Conservation (phyloP, 2,329 filamentous ascomycete species). For the Lachnellula suecica region DNA sequence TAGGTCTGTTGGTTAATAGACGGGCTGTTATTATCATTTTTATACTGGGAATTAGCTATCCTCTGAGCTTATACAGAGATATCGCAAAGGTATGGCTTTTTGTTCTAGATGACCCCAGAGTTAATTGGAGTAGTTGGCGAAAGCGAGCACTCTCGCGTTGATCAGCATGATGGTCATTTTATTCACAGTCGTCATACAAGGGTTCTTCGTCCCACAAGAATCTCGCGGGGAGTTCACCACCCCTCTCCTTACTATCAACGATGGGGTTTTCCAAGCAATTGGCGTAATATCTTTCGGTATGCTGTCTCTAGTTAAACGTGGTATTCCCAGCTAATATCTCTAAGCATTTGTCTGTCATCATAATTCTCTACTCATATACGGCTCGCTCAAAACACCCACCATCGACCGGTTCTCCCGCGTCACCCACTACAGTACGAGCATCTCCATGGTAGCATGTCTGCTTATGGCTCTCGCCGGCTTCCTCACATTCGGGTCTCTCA, state of each 20-base stretch:
- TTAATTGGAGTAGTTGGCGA: constrained; percentile 67
- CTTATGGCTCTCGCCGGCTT: constrained; percentile 87
- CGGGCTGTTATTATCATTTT: constrained; percentile 86
- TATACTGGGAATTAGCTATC: constrained; percentile 82
- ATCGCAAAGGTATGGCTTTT: constrained; percentile 77
- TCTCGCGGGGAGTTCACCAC: constrained; percentile 69
- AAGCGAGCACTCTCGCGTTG: constrained; percentile 90
- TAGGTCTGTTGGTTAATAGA: constrained; percentile 81
- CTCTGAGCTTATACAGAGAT: constrained; percentile 89
- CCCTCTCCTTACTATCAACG: constrained; percentile 74
- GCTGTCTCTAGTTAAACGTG: constrained; percentile 24
- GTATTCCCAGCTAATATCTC: constrained; percentile 30
- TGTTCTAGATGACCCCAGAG: not conserved
- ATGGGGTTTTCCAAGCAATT: constrained; percentile 90
- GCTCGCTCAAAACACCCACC: constrained; percentile 88
- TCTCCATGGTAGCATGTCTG: constrained; percentile 91
- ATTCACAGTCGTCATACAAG: constrained; percentile 82
- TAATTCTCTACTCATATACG: constrained; percentile 96
- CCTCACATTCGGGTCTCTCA: constrained; percentile 88
- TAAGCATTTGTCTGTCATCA: constrained; percentile 75
- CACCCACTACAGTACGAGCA: constrained; percentile 87
- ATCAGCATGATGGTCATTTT: constrained; percentile 93
- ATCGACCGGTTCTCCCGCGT: constrained; percentile 92
- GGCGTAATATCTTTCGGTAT: constrained; percentile 96
- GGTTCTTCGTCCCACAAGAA: constrained; percentile 69